Conservation (phyloP, 495 filamentous ascomycete species). For the Zalerion maritima region DNA sequence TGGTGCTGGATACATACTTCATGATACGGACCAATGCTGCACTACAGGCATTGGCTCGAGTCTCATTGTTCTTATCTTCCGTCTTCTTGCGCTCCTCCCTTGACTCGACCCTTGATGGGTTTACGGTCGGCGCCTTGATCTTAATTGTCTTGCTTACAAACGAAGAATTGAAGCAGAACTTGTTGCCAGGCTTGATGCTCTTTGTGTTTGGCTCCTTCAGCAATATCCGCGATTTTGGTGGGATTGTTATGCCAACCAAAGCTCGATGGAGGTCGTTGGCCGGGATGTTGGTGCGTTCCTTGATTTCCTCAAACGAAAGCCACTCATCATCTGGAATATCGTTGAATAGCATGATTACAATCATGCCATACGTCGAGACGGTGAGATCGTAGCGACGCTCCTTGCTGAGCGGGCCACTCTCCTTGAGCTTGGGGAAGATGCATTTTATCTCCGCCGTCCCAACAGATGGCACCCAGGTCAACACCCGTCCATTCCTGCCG, state of each 20-base stretch:
- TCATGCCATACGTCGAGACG: conserved; percentile 83
- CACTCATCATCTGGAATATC: conserved; percentile 47
- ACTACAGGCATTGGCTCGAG: conserved; percentile 63
- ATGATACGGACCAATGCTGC: conserved; percentile 88
- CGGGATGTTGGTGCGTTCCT: conserved; percentile 71
- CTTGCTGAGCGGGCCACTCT: conserved; percentile 46
- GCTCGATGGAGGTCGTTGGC: conserved; percentile 62
- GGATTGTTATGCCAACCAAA: conserved; percentile 72
- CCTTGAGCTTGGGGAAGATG: conserved; percentile 54
- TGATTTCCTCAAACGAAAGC: conserved; percentile 73
- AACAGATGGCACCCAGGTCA: conserved; percentile 59
- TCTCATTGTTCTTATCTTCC: conserved; percentile 73
- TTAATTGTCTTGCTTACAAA: conserved; percentile 73
- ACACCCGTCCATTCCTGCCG: conserved; percentile 70
- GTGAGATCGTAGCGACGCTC: conserved; percentile 77
- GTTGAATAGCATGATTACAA: conserved; percentile 84
- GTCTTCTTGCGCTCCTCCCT: conserved; percentile 74
- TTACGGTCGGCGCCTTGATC: conserved; percentile 53
- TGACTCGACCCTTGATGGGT: conserved; percentile 77
- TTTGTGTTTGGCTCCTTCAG: conserved; percentile 74
- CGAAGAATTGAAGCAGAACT: conserved; percentile 69
- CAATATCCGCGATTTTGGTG: conserved; percentile 69
- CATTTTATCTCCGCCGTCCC: conserved; percentile 80
- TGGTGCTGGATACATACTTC: conserved; percentile 50
- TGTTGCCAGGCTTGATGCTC: conserved; percentile 63